Base-by-base conservation (phyloP, 495 filamentous ascomycete species). In the Venustampulla echinocandica region DNA sequence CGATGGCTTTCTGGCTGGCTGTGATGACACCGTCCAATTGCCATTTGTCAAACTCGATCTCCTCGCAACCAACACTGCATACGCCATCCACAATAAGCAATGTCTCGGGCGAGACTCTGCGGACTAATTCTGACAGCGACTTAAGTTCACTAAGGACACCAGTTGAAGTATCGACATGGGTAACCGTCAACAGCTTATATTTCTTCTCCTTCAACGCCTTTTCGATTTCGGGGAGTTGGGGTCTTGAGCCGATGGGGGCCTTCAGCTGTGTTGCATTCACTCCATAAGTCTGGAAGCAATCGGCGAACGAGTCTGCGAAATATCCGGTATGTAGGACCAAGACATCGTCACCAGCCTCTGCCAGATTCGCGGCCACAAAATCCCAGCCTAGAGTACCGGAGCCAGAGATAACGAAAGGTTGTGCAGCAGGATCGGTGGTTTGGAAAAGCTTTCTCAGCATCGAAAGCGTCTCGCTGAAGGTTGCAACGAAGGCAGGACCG, bases 351-450 rank as follows among this genome's bases (percentile, higher is more conserved):
- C 83, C 88, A 30, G 75, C 73, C 68, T 98, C 92, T 36, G 82
- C 71, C 48, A 98, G 65, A 69, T 96, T 98, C 47, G 89, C 80
- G 17, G 90, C 84, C 20, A 98, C 88, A 39, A 95, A 65, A 63
- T 98, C 92, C 92, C 92, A 98, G 36, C 92, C 92, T 5, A 98
- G 71, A 15, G 92, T 98, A 25, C 92, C 92, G 36, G 90, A 96
- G 47, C 92, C 92, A 54, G 87, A 84, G 60, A 98, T 76, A 52
- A 95, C 77, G 60, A 97, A 93, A 28, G 92, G 88, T 64, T 98
- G 92, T 18, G 87, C 81, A 27, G 81, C 57, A 25, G 88, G 78
- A 60, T 84, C 74, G 55, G 81, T 79, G 41, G 85, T 90, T 65
- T 93, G 84, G 74, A 98, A 93, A 53, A 98, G 81, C 67, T 90